Base-by-base conservation (phyloP, 1,284 basidiomycete genomes). In the Volvariella volvacea region DNA sequence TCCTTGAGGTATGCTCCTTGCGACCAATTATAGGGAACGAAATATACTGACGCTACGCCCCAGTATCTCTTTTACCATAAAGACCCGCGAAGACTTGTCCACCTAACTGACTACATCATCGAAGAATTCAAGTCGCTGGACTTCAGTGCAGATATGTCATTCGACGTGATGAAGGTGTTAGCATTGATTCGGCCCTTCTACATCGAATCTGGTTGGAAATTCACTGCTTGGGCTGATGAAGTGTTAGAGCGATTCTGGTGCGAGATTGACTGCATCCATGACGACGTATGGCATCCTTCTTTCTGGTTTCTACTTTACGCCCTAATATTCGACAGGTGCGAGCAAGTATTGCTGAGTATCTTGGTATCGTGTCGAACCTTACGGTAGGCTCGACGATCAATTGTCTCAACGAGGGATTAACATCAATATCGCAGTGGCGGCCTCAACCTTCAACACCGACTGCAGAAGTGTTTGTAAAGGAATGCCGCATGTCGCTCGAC, bases 71-170 rank as follows among this genome's bases (percentile, higher is more conserved):
- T 91, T 54, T 78, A 80, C 57, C 74, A 81, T 50, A 83, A 83
- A 51, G 93, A 97, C 62, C 92, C 92, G 7, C 81, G 92, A 32
- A 75, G 92, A 25, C 71, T 89, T 42, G 83, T 86, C 52, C 84
- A 86, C 0, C 66, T 97, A 7, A 76, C 94, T 17, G 80, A 90
- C 55, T 85, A 80, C 55, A 65, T 92, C 38, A 56, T 88, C 37
- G 59, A 71, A n/a, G 66, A 75, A 41, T 88, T 84, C 58, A 62
- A 73, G 2, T 63, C 63, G 1, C 71, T 82, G 22, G 87, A 91
- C 57, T 90, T 81, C 64, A 80, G 84, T 50, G 71, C 76, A 15
- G 86, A 88, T 55, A 78, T 84, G 20, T 82, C 87, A 0, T 85
- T 88, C 53, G 83, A 88, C 54, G 74, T 77, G 6, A 66, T 78